These are phyloP conservation scores for Camelina hispida DNA, from an alignment of 345 rosid genomes.

Conservation along the genomic window DNA sequence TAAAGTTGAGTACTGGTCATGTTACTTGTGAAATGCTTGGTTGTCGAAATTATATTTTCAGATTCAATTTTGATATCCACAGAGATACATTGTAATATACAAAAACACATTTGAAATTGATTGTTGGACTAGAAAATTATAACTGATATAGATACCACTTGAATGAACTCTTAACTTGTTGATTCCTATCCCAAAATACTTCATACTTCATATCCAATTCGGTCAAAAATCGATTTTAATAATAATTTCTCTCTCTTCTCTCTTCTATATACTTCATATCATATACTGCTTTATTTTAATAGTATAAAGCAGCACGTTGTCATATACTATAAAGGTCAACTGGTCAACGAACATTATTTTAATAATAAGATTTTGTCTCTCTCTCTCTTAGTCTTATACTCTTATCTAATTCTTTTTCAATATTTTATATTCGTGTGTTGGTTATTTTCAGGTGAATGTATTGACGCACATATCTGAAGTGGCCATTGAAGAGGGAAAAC, in stretches of 20 bases:
- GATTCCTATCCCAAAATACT: no score
- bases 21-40: not conserved
- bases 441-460: constrained; percentile 62
- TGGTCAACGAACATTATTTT: not conserved
- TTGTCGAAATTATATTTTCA: not conserved
- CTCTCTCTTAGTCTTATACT: no score
- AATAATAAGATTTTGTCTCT: not conserved
- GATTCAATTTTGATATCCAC: no score
- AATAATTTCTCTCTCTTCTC: no score
- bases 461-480: constrained; percentile 66
- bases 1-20: not conserved
- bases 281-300: no score
- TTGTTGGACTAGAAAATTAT: not conserved
- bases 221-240: not conserved
- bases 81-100: not conserved
- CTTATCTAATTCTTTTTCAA: not conserved
- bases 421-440: not conserved
- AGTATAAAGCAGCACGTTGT: not conserved
- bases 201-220: not conserved
- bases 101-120: not conserved
- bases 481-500: constrained; percentile 8
- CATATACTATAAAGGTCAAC: not conserved
- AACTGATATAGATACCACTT: not conserved
- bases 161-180: no score
- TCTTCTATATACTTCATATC: no score